Evolutionary conservation across 352 stramenopile genomes (phyloP), one percentile per base, ranked within the genome.

Genomic region (Pilasporangium apinafurcum): DNA sequence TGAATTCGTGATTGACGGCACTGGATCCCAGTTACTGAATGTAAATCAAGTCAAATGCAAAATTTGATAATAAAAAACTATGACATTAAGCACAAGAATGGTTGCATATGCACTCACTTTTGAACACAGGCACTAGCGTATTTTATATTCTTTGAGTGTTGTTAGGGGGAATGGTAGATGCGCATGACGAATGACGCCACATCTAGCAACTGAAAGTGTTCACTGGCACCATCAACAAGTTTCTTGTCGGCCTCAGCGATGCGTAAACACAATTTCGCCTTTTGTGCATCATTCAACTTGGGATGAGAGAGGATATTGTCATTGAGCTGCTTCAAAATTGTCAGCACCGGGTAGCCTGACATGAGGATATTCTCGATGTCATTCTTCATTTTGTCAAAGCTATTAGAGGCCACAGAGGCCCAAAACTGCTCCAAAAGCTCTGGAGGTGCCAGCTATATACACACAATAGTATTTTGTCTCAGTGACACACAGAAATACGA

Each of bases 161-260:
- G 4, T 37, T 54, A 69, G 30, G 46, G 39, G 29, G 56, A 51
- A 56, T 91, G 68, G 48, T 83, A 91, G 12, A 74, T 56, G 30
- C 76, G 68, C 76, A 93, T 90, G 37, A 94, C 80, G 52, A 75
- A 88, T 9, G 82, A 89, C 39, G 76, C 80, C 14, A 99, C 86
- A 51, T 97, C 89, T 62, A 98, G 77, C 33, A 99, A 71, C 65
- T 99, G 95, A 59, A 99, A 92, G 45, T 95, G 72, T 51, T 99
- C 96, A 68, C 96, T 97, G 12, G 88, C 92, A 18, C 94, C 94
- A 56, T 99, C 94, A 10, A 98, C 85, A 34, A 99, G 86, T 44
- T 85, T 90, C 62, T 98, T 97, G 72, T 99, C 95, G 8, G 90
- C 89, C 62, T 98, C 80, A 6, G 95, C 95, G 59, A 98, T 94